Percentiles rank a stretch among this genome's conserved stretches.
Evolutionary conservation across 2,329 filamentous ascomycete genomes (phyloP).

Genomic region (Penicillium sclerotigenum): DNA sequence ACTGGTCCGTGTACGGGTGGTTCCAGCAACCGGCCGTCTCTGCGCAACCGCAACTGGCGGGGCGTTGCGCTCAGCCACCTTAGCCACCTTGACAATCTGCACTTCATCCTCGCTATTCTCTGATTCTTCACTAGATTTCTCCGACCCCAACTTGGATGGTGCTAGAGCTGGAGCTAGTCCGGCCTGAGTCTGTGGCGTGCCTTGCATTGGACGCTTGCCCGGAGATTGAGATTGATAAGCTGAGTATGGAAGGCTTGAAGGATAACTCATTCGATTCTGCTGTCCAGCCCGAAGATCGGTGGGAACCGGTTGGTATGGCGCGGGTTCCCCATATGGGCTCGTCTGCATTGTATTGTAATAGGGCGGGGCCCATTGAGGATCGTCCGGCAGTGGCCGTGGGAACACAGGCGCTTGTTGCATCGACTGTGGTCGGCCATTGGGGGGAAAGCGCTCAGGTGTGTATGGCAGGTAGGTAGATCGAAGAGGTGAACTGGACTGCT

Average conservation of each 20-base stretch:
- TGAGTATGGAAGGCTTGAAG: conserved; percentile 20
- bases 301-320: conserved; percentile 29
- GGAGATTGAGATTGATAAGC: conserved; percentile 19
- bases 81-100: conserved; percentile 26
- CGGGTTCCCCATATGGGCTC: conserved; percentile 31
- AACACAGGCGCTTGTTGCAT: conserved; percentile 37
- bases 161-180: neutral
- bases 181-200: conserved; percentile 10
- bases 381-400: conserved; percentile 48
- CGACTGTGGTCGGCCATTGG: conserved; percentile 36
- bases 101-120: conserved; percentile 33
- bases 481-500: conserved; percentile 36
- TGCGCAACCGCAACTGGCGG: conserved; percentile 17
- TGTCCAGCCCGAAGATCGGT: conserved; percentile 32
- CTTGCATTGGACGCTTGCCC: conserved; percentile 17
- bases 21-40: conserved; percentile 18
- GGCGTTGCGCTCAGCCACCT: conserved; percentile 28
- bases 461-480: conserved; percentile 34
- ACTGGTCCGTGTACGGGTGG: conserved; percentile 26
- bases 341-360: conserved; percentile 25
- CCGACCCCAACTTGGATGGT: conserved; percentile 15
- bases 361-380: conserved; percentile 47
- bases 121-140: conserved; percentile 18
- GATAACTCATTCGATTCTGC: conserved; percentile 22
- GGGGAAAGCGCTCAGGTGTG: conserved; percentile 30